Base-by-base conservation (phyloP, 2,329 filamentous ascomycete species). In the Diaporthe ilicicola region DNA sequence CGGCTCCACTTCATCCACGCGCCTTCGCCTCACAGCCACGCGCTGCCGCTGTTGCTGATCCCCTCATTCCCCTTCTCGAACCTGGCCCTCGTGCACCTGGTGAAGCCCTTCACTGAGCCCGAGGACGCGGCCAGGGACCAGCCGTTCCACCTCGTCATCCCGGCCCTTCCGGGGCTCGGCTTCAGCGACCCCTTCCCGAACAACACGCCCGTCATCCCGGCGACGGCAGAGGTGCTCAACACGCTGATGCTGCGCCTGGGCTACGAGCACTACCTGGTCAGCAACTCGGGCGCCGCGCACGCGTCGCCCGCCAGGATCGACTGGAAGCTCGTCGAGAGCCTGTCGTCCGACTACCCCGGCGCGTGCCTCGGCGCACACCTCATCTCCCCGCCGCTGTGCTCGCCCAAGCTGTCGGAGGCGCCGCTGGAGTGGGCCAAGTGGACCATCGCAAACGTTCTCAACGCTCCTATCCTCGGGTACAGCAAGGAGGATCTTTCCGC, bases 1-100 rank as follows among this genome's bases (percentile, higher is more conserved):
- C 84, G 90, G 42, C 78, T 92, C 67, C 91, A 93, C 76, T 92
- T 92, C 77, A 84, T 93, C 56, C 90, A 93, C 77, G 83, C 85
- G 71, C 84, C 80, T 19, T 92, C 90, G 5, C 78, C 82, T 27
- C 83, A 86, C 56, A 73, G 79, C 19, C 82, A 86, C 71, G 89
- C 90, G 6, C 82, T 92, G 29, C 91, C 91, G 1, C 81, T 93
- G 32, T 84, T 93, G 24, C 82, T 93, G 68, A 84, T 91, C 74
- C 91, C 91, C 61, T 87, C 88, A 3, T 93, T 92, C 76, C 91
- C 91, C 1, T 85, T 90, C 51, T 88, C 89, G 19, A 91, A 91
- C 74, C 80, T 92, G 46, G 88, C 89, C 5, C 81, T 91, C 22
- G 81, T 83, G 10, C 86, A 89, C 37, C 82, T 92, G 69, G 82